Evolutionary conservation across 345 rosid genomes (phyloP).

Genomic region (Gossypium thurberi): DNA sequence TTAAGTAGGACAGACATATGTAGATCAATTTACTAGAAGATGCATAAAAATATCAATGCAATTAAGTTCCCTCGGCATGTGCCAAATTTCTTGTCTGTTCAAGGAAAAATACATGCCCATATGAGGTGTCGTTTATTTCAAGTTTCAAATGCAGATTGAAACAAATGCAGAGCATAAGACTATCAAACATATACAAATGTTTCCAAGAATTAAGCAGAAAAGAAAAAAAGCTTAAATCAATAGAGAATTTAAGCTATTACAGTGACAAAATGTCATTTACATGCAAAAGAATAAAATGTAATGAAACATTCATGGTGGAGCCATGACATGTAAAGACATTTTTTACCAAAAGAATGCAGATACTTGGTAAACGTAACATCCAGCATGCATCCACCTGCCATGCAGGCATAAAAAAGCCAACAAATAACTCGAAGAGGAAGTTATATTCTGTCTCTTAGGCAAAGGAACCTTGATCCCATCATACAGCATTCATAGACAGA

Average conservation of each 20-base stretch:
- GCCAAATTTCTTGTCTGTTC: neutral
- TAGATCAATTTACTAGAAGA: neutral
- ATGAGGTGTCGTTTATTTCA: neutral
- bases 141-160: neutral
- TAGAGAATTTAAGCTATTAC: too few species aligned
- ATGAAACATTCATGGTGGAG: neutral
- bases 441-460: neutral
- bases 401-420: neutral
- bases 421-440: neutral
- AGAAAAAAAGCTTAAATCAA: neutral
- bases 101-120: neutral
- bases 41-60: neutral
- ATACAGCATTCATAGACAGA: neutral
- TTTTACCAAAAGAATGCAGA: neutral
- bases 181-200: neutral
- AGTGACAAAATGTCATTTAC: neutral
- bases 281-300: neutral
- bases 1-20: neutral
- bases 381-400: neutral
- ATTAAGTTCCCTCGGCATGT: neutral
- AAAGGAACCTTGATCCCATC: neutral
- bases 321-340: neutral
- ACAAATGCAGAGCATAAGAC: neutral
- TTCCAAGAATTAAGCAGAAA: neutral
- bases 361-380: neutral